phyloP scores from a whole-genome alignment of 2,329 filamentous ascomycete genomes.

The Hypoxylon sp. region DNA sequence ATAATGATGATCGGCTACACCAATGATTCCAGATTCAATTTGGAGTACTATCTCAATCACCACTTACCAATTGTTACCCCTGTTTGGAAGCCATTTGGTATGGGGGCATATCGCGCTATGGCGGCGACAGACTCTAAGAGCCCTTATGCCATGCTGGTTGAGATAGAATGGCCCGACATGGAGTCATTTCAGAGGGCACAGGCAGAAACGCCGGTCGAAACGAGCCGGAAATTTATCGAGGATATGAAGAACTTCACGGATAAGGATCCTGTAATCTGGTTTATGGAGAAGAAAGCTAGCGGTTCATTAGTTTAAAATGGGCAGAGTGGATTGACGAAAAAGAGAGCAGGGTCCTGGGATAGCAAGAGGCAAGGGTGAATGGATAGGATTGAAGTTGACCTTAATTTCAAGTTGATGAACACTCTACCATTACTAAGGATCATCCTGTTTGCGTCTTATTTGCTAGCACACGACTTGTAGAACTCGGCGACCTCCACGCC shows the following conservation, averaged over 20 bases:
- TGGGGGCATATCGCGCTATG: constrained; percentile 31
- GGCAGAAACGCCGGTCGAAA: constrained; percentile 30
- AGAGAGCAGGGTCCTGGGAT: neutral
- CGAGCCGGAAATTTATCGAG: constrained; percentile 25
- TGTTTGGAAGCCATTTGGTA: constrained; percentile 36
- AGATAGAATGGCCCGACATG: constrained; percentile 41
- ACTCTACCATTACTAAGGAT: neutral
- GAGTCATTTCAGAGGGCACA: constrained; percentile 30
- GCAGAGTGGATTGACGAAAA: neutral
- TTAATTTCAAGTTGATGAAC: neutral
- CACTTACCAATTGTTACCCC: constrained; percentile 33
- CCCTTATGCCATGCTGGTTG: constrained; percentile 32
- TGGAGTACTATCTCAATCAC: constrained; percentile 39
- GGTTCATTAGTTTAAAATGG: constrained; percentile 7
- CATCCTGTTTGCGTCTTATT: constrained; percentile 2
- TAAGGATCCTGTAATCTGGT: constrained; percentile 38
- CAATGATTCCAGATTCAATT: constrained; percentile 33
- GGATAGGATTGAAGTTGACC: neutral
- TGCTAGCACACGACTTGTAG: constrained; percentile 35
- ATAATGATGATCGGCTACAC: constrained; percentile 42
- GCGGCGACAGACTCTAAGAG: constrained; percentile 23
- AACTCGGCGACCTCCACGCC: constrained; percentile 48
- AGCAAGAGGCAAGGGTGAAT: neutral
- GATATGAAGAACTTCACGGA: constrained; percentile 43
- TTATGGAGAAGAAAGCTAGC: constrained; percentile 38